Conservation (phyloP, 1,284 basidiomycete genomes). For the Leccinum fallax region DNA sequence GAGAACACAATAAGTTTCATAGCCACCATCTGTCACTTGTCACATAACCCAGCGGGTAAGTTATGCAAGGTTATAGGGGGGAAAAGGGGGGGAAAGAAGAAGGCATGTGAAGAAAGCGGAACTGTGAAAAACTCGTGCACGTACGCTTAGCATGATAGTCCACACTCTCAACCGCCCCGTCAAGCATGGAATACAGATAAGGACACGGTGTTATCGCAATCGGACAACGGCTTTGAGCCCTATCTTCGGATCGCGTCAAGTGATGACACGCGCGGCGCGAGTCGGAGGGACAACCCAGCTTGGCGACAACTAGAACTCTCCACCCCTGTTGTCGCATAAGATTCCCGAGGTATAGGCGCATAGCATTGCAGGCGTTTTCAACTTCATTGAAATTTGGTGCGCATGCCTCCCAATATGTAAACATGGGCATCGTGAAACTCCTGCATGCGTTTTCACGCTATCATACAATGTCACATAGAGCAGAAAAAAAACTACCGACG, state of each 20-base stretch:
- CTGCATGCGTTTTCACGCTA: not conserved
- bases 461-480: no score
- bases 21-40: not conserved
- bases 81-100: not conserved
- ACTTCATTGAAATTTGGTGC: not conserved
- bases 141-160: not conserved
- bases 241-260: conserved; percentile 5
- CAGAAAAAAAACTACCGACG: no score
- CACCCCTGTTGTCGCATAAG: not conserved
- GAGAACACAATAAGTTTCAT: not conserved
- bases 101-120: not conserved
- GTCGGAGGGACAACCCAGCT: not conserved
- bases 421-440: not conserved
- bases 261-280: not conserved
- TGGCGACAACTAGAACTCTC: conserved; percentile 7
- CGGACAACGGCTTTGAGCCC: not conserved
- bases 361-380: not conserved
- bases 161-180: not conserved
- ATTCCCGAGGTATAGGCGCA: not conserved
- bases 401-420: not conserved
- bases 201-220: conserved; percentile 8
- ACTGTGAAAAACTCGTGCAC: not conserved
- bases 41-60: not conserved
- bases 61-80: not conserved
- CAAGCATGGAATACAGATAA: not conserved